phyloP scores from a whole-genome alignment of 2,329 filamentous ascomycete genomes.

The Aureobasidium sp. region DNA sequence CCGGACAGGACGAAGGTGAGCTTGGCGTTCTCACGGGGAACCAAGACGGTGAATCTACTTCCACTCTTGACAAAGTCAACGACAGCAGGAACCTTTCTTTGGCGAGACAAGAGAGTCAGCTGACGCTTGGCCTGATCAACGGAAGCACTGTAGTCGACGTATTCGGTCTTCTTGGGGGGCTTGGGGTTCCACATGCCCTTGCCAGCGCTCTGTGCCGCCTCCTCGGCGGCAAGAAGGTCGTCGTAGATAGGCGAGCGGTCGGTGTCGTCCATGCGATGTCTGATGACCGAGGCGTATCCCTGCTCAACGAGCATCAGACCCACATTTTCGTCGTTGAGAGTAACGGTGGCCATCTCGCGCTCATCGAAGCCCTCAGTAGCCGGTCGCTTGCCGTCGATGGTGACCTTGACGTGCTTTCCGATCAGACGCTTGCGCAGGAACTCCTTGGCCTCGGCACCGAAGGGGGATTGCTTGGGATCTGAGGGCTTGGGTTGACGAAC shows the following conservation, averaged over 20 bases:
- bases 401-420: constrained; percentile 88
- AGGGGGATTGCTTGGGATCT: constrained; percentile 81
- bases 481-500: constrained; percentile 85
- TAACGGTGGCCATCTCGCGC: constrained; percentile 86
- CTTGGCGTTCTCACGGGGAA: constrained; percentile 90
- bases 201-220: constrained; percentile 72
- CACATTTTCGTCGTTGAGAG: constrained; percentile 77
- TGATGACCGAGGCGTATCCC: constrained; percentile 88
- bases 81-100: constrained; percentile 85
- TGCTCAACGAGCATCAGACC: constrained; percentile 80
- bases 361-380: constrained; percentile 88
- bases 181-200: constrained; percentile 96
- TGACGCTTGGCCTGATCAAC: constrained; percentile 95
- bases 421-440: constrained; percentile 90
- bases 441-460: constrained; percentile 90
- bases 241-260: constrained; percentile 94
- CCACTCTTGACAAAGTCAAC: constrained; percentile 98
- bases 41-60: constrained; percentile 83
- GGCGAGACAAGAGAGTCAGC: constrained; percentile 75
- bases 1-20: constrained; percentile 91
- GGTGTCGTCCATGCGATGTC: constrained; percentile 89
- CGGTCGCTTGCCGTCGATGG: constrained; percentile 83
- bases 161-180: constrained; percentile 72
- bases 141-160: constrained; percentile 84
- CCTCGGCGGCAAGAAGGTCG: constrained; percentile 72